Evolutionary conservation across 2,329 filamentous ascomycete species (phyloP), one percentile per base, ranked within the genome.

Genomic region (Ceratocystis albifundus): DNA sequence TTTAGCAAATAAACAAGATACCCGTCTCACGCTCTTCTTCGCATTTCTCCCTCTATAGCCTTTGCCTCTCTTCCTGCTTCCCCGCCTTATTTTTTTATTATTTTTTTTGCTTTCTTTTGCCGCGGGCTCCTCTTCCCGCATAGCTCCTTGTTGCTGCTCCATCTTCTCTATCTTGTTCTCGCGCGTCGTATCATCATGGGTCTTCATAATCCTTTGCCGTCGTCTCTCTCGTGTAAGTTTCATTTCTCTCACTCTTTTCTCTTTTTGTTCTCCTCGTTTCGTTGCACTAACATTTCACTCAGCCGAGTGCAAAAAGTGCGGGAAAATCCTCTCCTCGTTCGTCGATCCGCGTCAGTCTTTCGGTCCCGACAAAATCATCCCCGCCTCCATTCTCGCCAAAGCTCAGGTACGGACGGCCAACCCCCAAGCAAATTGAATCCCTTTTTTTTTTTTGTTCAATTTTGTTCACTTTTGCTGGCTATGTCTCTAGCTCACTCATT

Each of bases 251-350:
- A n/a, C 45, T 32, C 30, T 30, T 22, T n/a, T 20, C 3, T 6
- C 8, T 28, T 46, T 17, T 44, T 28, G 61, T 20, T 6, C 28
- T 2, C 55, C 12, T 2, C n/a, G 20, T 10, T 12, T 30, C 12
- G 28, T n/a, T 59, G 25, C 15, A 32, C 55, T 17, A 32, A n/a
- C 55, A 10, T 36, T 12, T 57, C 48, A 44, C 71, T 76, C 76
- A 96, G 93, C 90, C 80, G 94, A 99, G 80, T 97, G 94, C 79
- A 94, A 88, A 77, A 99, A 99, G 78, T 94, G 91, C 74, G 89
- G 89, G 74, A 96, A 96, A 81, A 97, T 97, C 73, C 84, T 99
- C 71, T 84, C 89, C 59, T 96, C 92, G 12, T 99, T 99, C 75
- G 84, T 97, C 74, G 94, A 97, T 74, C 94, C 94, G 22, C 84